phyloP scores from a whole-genome alignment of 2,329 filamentous ascomycete species.

The Diaporthe capsici region DNA sequence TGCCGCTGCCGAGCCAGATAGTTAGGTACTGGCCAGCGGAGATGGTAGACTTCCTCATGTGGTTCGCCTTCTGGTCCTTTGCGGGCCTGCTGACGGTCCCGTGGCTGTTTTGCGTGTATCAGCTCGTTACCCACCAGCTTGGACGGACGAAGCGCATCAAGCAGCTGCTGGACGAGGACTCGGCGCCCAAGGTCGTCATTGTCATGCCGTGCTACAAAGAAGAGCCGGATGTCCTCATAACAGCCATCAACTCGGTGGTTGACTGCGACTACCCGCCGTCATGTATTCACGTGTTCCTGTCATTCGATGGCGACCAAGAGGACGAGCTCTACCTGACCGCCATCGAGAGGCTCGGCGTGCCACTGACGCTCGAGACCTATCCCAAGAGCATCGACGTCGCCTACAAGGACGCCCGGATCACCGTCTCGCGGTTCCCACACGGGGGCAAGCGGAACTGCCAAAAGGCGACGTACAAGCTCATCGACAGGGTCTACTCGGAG shows the following conservation, averaged over 20 bases:
- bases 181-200: slow-evolving; percentile 93
- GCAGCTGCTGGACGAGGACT: slow-evolving; percentile 84
- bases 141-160: slow-evolving; percentile 87
- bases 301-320: slow-evolving; percentile 91
- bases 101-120: slow-evolving; percentile 94
- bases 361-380: slow-evolving; percentile 81
- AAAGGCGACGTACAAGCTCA: slow-evolving; percentile 91
- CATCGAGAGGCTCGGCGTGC: slow-evolving; percentile 86
- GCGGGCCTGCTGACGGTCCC: slow-evolving; percentile 87
- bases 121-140: slow-evolving; percentile 88
- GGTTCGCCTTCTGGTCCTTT: slow-evolving; percentile 97
- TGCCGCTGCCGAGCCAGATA: slow-evolving; percentile 83
- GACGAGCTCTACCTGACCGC: slow-evolving; percentile 92
- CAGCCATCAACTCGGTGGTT: slow-evolving; percentile 91
- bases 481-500: slow-evolving; percentile 90
- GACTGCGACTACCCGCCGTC: slow-evolving; percentile 93
- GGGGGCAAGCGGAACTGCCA: slow-evolving; percentile 96
- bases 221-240: slow-evolving; percentile 84
- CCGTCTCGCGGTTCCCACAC: slow-evolving; percentile 91
- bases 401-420: slow-evolving; percentile 87
- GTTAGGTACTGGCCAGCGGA: slow-evolving; percentile 78
- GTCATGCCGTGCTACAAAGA: slow-evolving; percentile 99
- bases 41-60: slow-evolving; percentile 83
- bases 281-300: slow-evolving; percentile 95
- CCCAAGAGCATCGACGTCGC: slow-evolving; percentile 91